Conservation (phyloP, 352 stramenopile genomes). For the Globisporangium sylvaticum region DNA sequence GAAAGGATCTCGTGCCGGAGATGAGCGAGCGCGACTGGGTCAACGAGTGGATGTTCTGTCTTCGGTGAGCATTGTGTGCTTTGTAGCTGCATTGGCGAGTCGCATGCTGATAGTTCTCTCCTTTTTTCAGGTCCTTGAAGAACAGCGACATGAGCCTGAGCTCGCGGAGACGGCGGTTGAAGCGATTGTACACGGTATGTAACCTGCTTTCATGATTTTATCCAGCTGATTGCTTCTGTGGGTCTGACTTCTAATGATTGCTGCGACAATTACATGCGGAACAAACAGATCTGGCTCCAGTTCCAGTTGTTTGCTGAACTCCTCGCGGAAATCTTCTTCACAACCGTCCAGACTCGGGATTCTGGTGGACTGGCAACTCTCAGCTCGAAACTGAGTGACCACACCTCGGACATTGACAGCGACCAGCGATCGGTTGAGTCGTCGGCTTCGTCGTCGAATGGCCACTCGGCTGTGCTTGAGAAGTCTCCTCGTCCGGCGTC, state of each 20-base stretch:
- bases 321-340: constrained; percentile 64
- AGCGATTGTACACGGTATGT: constrained; percentile 56
- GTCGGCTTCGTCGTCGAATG: constrained; percentile 24
- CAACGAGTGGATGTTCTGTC: constrained; percentile 76
- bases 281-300: constrained; percentile 65
- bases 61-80: constrained; percentile 28
- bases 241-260: background rate
- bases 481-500: background rate
- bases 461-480: background rate
- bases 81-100: background rate
- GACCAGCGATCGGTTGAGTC: constrained; percentile 25
- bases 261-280: background rate
- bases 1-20: constrained; percentile 39
- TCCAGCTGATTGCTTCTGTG: background rate
- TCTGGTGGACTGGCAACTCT: background rate
- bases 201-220: background rate
- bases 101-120: background rate
- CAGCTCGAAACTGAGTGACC: constrained; percentile 19
- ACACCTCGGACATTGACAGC: constrained; percentile 19
- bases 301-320: constrained; percentile 72
- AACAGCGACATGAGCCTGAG: constrained; percentile 32
- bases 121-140: constrained; percentile 28
- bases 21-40: constrained; percentile 79
- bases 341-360: constrained; percentile 39
- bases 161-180: constrained; percentile 41